A percentile compares a stretch with the other conserved stretches of the same genome.
phyloP scores from a whole-genome alignment of 805 yeast species.

The Clavispora carvajalis region DNA sequence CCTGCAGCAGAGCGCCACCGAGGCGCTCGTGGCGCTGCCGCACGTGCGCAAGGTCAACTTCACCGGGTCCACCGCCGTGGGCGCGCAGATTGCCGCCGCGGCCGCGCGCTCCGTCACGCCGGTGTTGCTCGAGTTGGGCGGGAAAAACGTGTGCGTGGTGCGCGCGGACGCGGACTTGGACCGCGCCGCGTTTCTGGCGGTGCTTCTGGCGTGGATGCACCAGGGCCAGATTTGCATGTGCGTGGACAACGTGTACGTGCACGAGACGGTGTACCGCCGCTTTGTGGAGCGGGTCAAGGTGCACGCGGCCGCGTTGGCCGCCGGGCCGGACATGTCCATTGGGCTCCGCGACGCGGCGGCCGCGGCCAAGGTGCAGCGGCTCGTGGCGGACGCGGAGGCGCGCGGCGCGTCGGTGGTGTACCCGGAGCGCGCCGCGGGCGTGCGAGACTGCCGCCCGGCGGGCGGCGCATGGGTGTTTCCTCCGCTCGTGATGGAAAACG shows the following conservation, averaged over 20 bases:
- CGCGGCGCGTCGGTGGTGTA: constrained; percentile 33
- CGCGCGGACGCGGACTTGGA: constrained; percentile 28
- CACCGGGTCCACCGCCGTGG: constrained; percentile 42
- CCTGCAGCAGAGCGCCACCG: constrained; percentile 21
- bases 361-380: constrained; percentile 15
- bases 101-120: constrained; percentile 40
- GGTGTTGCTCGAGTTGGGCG: constrained; percentile 40
- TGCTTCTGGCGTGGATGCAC: constrained; percentile 37
- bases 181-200: constrained; percentile 21
- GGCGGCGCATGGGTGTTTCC: constrained; percentile 1
- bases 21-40: constrained; percentile 20
- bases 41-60: constrained; percentile 36
- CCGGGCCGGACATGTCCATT: constrained; percentile 17
- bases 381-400: constrained; percentile 32
- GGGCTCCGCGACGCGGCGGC: constrained; percentile 27
- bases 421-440: not conserved
- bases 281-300: constrained; percentile 16
- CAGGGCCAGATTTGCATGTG: constrained; percentile 48
- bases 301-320: constrained; percentile 11
- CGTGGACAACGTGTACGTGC: constrained; percentile 34
- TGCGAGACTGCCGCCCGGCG: not conserved
- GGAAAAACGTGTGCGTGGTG: constrained; percentile 36
- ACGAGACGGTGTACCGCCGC: constrained; percentile 29
- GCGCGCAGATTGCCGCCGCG: constrained; percentile 27
- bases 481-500: constrained; percentile 31